A percentile compares a stretch with the other conserved stretches of the same genome.
These are phyloP conservation scores for Dryadomyces sulphureus DNA, from an alignment of 2,329 filamentous ascomycete species.

Conservation along the genomic window DNA sequence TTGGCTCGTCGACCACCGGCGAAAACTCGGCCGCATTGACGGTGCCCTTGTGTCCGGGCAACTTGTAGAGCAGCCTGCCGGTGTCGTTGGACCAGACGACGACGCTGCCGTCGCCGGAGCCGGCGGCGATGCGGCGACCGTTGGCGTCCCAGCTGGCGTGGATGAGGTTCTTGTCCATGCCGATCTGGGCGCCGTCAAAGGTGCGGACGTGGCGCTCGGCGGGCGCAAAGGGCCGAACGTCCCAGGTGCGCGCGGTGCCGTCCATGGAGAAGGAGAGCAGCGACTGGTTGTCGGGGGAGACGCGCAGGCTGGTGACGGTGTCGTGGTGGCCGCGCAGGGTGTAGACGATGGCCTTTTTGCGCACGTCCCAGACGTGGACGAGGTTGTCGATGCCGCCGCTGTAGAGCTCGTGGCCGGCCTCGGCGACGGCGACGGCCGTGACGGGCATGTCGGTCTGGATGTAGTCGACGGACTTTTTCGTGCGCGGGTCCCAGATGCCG, in stretches of 20 bases:
- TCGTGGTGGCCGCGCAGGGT: conserved; percentile 81
- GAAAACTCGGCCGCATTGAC: conserved; percentile 93
- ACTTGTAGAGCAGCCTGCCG: conserved; percentile 86
- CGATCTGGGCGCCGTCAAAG: conserved; percentile 80
- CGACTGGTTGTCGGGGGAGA: conserved; percentile 88
- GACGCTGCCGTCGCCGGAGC: conserved; percentile 79
- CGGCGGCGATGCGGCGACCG: conserved; percentile 76
- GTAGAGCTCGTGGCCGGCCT: conserved; percentile 91
- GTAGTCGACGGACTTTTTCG: conserved; percentile 76
- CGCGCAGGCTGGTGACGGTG: conserved; percentile 74
- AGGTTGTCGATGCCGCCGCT: conserved; percentile 93
- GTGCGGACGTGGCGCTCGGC: conserved; percentile 72
- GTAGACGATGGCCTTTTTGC: conserved; percentile 81
- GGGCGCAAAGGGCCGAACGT: conserved; percentile 87
- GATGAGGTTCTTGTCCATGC: conserved; percentile 83
- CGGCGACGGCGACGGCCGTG: conserved; percentile 79
- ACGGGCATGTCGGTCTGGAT: conserved; percentile 86
- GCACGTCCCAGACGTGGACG: conserved; percentile 91
- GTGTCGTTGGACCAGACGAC: conserved; percentile 80
- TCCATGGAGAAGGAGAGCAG: conserved; percentile 89
- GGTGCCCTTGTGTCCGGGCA: conserved; percentile 87
- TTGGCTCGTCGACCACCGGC: conserved; percentile 65
- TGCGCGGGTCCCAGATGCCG: conserved; percentile 88
- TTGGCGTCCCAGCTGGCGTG: conserved; percentile 78
- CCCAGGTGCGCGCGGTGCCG: conserved; percentile 87